A percentile compares a stretch with the other conserved stretches of the same genome.
phyloP scores from a whole-genome alignment of 768 basidiomycete species.

The Serendipita sp. region DNA sequence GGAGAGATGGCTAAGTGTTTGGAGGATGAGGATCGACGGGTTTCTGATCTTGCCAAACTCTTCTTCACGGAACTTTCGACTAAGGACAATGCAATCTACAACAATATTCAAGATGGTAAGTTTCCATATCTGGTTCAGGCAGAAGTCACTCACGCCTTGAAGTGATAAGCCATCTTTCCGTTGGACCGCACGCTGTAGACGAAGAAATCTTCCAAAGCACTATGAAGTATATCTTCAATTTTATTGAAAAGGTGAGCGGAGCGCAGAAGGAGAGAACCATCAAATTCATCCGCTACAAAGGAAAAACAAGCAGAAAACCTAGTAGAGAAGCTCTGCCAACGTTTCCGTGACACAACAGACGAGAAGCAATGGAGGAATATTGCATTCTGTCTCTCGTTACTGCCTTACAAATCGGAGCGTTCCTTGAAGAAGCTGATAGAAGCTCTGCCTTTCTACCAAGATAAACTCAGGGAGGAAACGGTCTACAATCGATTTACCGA shows the following conservation, averaged over 20 bases:
- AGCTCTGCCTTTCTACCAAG: slow-evolving; percentile 79
- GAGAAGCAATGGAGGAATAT: slow-evolving; percentile 96
- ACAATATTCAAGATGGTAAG: slow-evolving; percentile 90
- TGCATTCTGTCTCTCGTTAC: slow-evolving; percentile 80
- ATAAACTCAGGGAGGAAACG: slow-evolving; percentile 78
- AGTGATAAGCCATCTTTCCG: slow-evolving; percentile 92
- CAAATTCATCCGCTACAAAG: slow-evolving; percentile 23
- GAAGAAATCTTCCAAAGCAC: slow-evolving; percentile 87
- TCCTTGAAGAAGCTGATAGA: slow-evolving; percentile 95
- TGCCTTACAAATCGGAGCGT: slow-evolving; percentile 93
- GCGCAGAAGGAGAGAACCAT: neutral
- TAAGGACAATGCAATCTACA: slow-evolving; percentile 98
- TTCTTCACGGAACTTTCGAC: slow-evolving; percentile 94
- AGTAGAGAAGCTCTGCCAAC: slow-evolving; percentile 93
- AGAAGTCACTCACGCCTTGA: slow-evolving; percentile 1
- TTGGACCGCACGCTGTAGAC: slow-evolving; percentile 79
- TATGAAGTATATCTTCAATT: slow-evolving; percentile 87
- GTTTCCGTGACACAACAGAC: slow-evolving; percentile 77
- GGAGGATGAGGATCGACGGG: slow-evolving; percentile 73
- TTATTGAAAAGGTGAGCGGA: slow-evolving; percentile 75
- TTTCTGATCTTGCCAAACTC: slow-evolving; percentile 88
- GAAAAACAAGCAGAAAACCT: slow-evolving; percentile 97
- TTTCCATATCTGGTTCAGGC: neutral
- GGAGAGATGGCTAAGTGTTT: slow-evolving; percentile 99
- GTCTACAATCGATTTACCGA: slow-evolving; percentile 76